Percentiles rank a stretch among this genome's conserved stretches.
These are phyloP conservation scores for Dipteronia sinensis DNA, from an alignment of 345 rosid species.

Conservation along the genomic window DNA sequence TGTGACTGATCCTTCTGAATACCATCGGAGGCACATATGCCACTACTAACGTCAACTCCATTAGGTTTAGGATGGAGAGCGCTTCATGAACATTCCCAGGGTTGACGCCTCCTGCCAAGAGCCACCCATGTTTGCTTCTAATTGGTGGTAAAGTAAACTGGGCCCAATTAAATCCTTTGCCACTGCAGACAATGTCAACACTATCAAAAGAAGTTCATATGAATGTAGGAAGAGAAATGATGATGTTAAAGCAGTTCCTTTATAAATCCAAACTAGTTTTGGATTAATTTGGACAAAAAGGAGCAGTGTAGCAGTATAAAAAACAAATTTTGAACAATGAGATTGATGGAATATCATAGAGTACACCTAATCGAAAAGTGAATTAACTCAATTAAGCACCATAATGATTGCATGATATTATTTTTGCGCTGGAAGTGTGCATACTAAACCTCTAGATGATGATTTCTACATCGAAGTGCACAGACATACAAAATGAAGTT, in stretches of 20 bases:
- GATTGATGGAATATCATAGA: neutral
- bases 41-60: slow-evolving; percentile 89
- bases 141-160: slow-evolving; percentile 65
- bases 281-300: neutral
- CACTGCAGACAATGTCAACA: slow-evolving; percentile 46
- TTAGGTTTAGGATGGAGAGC: slow-evolving; percentile 57
- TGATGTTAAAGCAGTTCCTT: neutral
- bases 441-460: neutral
- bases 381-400: neutral
- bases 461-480: neutral
- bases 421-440: neutral
- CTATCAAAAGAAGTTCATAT: neutral
- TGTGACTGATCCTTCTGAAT: slow-evolving; percentile 58
- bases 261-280: neutral
- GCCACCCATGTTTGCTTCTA: slow-evolving; percentile 81
- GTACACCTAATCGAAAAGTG: neutral
- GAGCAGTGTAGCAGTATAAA: neutral
- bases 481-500: neutral
- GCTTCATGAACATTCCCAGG: slow-evolving; percentile 67
- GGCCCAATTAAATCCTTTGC: slow-evolving; percentile 78
- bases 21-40: slow-evolving; percentile 74
- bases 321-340: neutral
- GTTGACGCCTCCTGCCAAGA: slow-evolving; percentile 84
- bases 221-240: neutral
- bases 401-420: neutral